A percentile compares a stretch with the other conserved stretches of the same genome.
These are phyloP conservation scores for sorghum (Sorghum bicolor) DNA, from an alignment of 176 grass and related monocot genomes.

Conservation along the genomic window Sorghum_bicolor_NCBIv3 NC_012873.2:66338501-66339000, in stretches of 20 bases:
- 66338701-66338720: not conserved
- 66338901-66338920: not conserved
- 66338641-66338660: not conserved
- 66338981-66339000: conserved; percentile 7
- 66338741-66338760: not conserved
- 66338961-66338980: not conserved
- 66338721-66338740: not conserved
- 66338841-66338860: not conserved
- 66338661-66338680: not conserved
- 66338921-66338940: not conserved
- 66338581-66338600: not conserved
- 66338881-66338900: not conserved
- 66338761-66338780: not conserved
- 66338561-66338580: not conserved
- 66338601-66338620: not conserved
- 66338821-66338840: not conserved
- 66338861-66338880: conserved; percentile 2
- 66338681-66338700: conserved; percentile 6
- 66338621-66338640: not conserved
- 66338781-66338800: not conserved
- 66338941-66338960: not conserved
- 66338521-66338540: not conserved
- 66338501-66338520: conserved; percentile 61
- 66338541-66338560: not conserved
- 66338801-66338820: conserved; percentile 3